Evolutionary conservation across 1,284 basidiomycete species (phyloP).

Genomic region (Hymenochaete sp.): DNA sequence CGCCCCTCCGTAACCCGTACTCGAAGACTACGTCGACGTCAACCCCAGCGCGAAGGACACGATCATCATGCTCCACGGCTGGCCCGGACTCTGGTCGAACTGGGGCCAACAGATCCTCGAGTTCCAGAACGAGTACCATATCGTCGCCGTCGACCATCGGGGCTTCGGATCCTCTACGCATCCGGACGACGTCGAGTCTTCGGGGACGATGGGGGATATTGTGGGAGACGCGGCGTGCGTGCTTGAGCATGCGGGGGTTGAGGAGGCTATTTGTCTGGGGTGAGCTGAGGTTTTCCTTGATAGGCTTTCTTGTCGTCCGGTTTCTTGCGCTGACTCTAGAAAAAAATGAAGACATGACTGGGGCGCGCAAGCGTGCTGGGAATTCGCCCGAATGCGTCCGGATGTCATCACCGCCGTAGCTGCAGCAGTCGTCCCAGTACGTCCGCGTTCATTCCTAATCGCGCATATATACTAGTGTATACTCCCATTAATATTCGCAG

Average conservation of each 20-base stretch:
- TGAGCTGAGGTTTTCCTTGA: slow-evolving; percentile 23
- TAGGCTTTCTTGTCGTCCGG: neutral
- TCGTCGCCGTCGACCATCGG: slow-evolving; percentile 52
- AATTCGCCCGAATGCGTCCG: slow-evolving; percentile 54
- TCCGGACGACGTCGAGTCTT: slow-evolving; percentile 49
- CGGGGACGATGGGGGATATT: slow-evolving; percentile 50
- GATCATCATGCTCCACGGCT: slow-evolving; percentile 62
- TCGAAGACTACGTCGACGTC: slow-evolving; percentile 59
- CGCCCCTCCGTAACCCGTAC: too few species aligned
- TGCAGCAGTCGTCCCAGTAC: slow-evolving; percentile 51
- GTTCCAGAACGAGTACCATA: slow-evolving; percentile 51
- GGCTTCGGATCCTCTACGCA: slow-evolving; percentile 62
- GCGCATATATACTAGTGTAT: too few species aligned
- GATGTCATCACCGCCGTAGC: slow-evolving; percentile 53
- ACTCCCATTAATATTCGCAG: too few species aligned
- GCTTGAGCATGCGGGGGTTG: slow-evolving; percentile 39
- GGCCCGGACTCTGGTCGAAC: slow-evolving; percentile 65
- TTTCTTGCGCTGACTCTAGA: neutral
- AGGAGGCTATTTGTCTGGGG: slow-evolving; percentile 53
- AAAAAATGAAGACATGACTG: slow-evolving; percentile 52
- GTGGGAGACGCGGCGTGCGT: slow-evolving; percentile 55
- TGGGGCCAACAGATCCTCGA: slow-evolving; percentile 62
- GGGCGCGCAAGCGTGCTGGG: slow-evolving; percentile 58
- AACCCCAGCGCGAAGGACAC: slow-evolving; percentile 43
- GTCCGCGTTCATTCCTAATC: too few species aligned